Base-by-base conservation (phyloP, 306 rosid genomes). In the Myrica gale region DNA sequence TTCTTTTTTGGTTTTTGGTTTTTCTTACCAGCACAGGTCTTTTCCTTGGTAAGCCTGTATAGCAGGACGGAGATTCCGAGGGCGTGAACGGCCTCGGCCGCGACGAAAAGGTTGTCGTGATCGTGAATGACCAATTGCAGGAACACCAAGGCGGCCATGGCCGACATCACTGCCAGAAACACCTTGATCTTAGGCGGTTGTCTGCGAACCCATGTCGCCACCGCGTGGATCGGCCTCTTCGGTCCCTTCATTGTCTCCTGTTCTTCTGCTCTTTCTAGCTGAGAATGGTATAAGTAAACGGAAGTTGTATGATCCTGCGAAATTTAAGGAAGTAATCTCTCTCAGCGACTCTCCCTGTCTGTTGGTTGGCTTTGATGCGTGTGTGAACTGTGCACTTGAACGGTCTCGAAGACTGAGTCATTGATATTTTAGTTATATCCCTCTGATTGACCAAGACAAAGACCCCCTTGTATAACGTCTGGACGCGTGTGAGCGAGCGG, bases 111-210 rank as follows among this genome's bases (percentile, higher is more conserved):
- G 44, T 68, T 91, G 63, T 87, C 88, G 70, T 89, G 96, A 79
- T 89, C 89, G 78, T 87, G 90, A 61, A 91, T 89, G 23, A 85
- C 83, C 76, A 85, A 78, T 42, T 91, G 78, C 69, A 91, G 84
- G 65, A 84, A 76, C 56, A 85, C 68, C 66, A 87, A 76, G 8
- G 93, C 86, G 2, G 57, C 32, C 9, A 91, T 48, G 19, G 81
- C 86, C 0, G 80, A 78, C 48, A 79, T 67, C 20, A 85, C 77
- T 2, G 84, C 91, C 4, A 90, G 75, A 77, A 90, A 85, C 15
- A 76, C 91, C 83, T 85, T 90, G 56, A 80, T 75, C 82, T 82
- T 88, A 7, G 93, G 96, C 6, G 96, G 93, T 72, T 88, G 93
- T 71, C 86, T 86, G 5, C 90, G 81, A 55, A 86, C 63, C 96